These are phyloP conservation scores for Cephalotrichum gorgonifer DNA, from an alignment of 2,329 filamentous ascomycete species.

Conservation along the genomic window DNA sequence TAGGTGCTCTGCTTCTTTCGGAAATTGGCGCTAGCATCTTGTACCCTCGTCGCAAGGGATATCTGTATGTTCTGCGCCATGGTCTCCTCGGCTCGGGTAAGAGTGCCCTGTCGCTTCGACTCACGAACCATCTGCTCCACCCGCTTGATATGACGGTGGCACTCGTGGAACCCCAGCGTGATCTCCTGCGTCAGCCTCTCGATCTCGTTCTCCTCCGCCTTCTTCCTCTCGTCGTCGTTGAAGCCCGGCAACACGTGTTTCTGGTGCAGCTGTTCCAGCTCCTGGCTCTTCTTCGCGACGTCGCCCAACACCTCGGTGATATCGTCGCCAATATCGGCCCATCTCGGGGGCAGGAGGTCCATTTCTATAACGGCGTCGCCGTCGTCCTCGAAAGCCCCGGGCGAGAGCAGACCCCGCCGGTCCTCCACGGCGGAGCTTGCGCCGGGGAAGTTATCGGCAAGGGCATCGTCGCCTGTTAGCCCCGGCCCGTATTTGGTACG, in stretches of 20 bases:
- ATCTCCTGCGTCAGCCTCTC: slow-evolving; percentile 85
- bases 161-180: slow-evolving; percentile 79
- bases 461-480: slow-evolving; percentile 45
- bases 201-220: slow-evolving; percentile 78
- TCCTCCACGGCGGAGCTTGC: slow-evolving; percentile 35
- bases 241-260: slow-evolving; percentile 96
- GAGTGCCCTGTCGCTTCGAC: slow-evolving; percentile 58
- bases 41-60: slow-evolving; percentile 75
- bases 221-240: slow-evolving; percentile 86
- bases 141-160: slow-evolving; percentile 77
- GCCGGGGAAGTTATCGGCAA: slow-evolving; percentile 48
- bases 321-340: slow-evolving; percentile 92
- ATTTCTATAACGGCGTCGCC: slow-evolving; percentile 96
- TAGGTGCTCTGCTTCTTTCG: slow-evolving; percentile 97
- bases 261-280: slow-evolving; percentile 85
- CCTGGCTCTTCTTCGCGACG: slow-evolving; percentile 73
- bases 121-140: slow-evolving; percentile 83
- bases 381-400: slow-evolving; percentile 69
- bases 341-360: slow-evolving; percentile 89
- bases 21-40: slow-evolving; percentile 85
- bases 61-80: slow-evolving; percentile 97
- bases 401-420: slow-evolving; percentile 72
- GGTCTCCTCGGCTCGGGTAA: slow-evolving; percentile 76
- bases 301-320: slow-evolving; percentile 73
- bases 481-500: slow-evolving; percentile 59